Conservation (phyloP, 805 yeast species). For the Zygotorulaspora florentina region DNA sequence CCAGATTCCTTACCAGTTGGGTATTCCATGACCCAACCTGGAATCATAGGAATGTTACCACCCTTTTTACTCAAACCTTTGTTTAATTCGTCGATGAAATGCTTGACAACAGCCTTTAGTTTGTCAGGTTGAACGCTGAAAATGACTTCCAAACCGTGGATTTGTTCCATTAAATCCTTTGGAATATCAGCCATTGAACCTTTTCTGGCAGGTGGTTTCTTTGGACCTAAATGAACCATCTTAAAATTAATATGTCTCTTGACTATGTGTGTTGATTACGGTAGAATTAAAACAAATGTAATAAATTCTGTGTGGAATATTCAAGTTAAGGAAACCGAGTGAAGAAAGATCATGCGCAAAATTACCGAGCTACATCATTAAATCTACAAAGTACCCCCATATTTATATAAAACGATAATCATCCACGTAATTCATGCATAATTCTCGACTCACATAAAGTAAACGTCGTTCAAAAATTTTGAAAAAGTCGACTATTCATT, state of each 20-base stretch:
- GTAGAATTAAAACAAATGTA: background rate
- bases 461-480: too few species aligned
- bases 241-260: conserved; percentile 9
- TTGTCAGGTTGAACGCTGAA: conserved; percentile 60
- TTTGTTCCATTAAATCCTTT: conserved; percentile 53
- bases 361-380: too few species aligned
- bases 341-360: too few species aligned
- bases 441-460: too few species aligned
- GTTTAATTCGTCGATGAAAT: conserved; percentile 72
- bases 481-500: too few species aligned
- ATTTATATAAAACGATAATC: background rate
- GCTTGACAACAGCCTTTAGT: conserved; percentile 63
- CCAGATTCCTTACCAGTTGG: conserved; percentile 93
- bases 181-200: conserved; percentile 68
- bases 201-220: conserved; percentile 74
- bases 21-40: conserved; percentile 91
- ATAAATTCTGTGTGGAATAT: too few species aligned
- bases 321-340: too few species aligned
- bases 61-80: conserved; percentile 74
- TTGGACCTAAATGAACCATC: conserved; percentile 85
- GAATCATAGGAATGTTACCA: conserved; percentile 94
- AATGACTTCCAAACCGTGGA: conserved; percentile 52
- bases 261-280: background rate
- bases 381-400: background rate
- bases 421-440: too few species aligned